Percentiles rank a stretch among this genome's conserved stretches.
phyloP scores from a whole-genome alignment of 2,329 filamentous ascomycete species.

The Tricladium varicosporioides region DNA sequence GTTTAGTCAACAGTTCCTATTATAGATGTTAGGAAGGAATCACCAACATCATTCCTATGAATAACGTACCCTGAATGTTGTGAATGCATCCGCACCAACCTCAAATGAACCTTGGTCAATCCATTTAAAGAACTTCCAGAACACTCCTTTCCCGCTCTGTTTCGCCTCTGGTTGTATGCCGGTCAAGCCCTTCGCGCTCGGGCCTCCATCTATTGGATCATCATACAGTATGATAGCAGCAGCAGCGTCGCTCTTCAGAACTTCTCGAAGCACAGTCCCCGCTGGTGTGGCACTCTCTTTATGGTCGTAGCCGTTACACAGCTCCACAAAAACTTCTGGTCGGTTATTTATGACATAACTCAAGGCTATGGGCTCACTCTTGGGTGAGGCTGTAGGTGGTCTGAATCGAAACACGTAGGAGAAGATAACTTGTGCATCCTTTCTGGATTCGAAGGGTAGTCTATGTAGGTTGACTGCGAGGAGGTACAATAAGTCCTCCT shows the following conservation, averaged over 20 bases:
- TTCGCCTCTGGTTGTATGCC: slow-evolving; percentile 73
- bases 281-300: slow-evolving; percentile 90
- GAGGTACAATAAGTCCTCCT: slow-evolving; percentile 83
- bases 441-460: slow-evolving; percentile 92
- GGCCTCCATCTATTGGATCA: slow-evolving; percentile 72
- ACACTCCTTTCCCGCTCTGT: slow-evolving; percentile 79
- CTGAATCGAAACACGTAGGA: slow-evolving; percentile 93
- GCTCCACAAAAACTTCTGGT: slow-evolving; percentile 81
- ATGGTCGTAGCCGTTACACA: slow-evolving; percentile 87
- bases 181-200: slow-evolving; percentile 68
- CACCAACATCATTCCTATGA: background rate
- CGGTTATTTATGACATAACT: slow-evolving; percentile 85
- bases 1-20: slow-evolving; percentile 88
- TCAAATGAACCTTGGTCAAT: slow-evolving; percentile 96
- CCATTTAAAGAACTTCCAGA: slow-evolving; percentile 97
- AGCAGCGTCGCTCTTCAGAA: slow-evolving; percentile 85
- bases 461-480: slow-evolving; percentile 80
- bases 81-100: slow-evolving; percentile 95
- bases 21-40: slow-evolving; percentile 14
- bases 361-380: slow-evolving; percentile 77
- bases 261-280: slow-evolving; percentile 83
- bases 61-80: slow-evolving; percentile 79
- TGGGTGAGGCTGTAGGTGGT: slow-evolving; percentile 62
- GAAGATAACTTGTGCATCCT: slow-evolving; percentile 94
- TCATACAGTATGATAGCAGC: slow-evolving; percentile 92